phyloP scores from a whole-genome alignment of 2,329 filamentous ascomycete genomes.

The Stemphylium lycopersici region DNA sequence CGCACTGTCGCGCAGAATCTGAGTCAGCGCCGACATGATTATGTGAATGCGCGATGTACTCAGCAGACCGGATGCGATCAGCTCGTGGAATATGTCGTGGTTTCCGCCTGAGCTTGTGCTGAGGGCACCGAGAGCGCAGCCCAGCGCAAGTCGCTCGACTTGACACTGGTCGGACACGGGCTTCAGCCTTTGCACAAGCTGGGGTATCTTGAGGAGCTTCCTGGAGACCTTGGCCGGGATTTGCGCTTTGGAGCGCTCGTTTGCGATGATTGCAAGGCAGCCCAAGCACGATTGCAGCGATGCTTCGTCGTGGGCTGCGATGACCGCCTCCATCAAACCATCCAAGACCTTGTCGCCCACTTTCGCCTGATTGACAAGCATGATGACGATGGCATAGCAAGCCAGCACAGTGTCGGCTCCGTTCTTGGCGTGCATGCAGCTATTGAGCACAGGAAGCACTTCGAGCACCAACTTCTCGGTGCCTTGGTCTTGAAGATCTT shows the following conservation, averaged over 20 bases:
- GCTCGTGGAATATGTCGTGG: slow-evolving; percentile 61
- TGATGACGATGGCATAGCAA: slow-evolving; percentile 87
- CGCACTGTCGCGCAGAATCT: slow-evolving; percentile 51
- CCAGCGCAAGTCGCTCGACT: slow-evolving; percentile 73
- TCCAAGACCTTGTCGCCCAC: slow-evolving; percentile 82
- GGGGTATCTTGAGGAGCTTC: slow-evolving; percentile 67
- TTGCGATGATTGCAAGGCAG: slow-evolving; percentile 80
- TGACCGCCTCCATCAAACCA: slow-evolving; percentile 87
- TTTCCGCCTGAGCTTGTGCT: slow-evolving; percentile 28
- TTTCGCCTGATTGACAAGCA: slow-evolving; percentile 81
- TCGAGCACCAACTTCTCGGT: slow-evolving; percentile 77
- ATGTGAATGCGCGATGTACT: slow-evolving; percentile 68
- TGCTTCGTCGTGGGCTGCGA: slow-evolving; percentile 75
- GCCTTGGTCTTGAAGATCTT: slow-evolving; percentile 76
- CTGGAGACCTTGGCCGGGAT: slow-evolving; percentile 74
- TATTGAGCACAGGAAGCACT: slow-evolving; percentile 73
- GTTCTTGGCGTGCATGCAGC: slow-evolving; percentile 76
- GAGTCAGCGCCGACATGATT: slow-evolving; percentile 68
- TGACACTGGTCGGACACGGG: slow-evolving; percentile 69
- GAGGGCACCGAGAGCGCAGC: slow-evolving; percentile 63
- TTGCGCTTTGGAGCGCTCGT: slow-evolving; percentile 73
- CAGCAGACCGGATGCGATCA: slow-evolving; percentile 66
- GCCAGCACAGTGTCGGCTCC: slow-evolving; percentile 81
- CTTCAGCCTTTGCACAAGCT: slow-evolving; percentile 65
- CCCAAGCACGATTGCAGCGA: slow-evolving; percentile 76